Conservation (phyloP, 2,329 filamentous ascomycete genomes). For the Parasarocladium wereldwijsianum region DNA sequence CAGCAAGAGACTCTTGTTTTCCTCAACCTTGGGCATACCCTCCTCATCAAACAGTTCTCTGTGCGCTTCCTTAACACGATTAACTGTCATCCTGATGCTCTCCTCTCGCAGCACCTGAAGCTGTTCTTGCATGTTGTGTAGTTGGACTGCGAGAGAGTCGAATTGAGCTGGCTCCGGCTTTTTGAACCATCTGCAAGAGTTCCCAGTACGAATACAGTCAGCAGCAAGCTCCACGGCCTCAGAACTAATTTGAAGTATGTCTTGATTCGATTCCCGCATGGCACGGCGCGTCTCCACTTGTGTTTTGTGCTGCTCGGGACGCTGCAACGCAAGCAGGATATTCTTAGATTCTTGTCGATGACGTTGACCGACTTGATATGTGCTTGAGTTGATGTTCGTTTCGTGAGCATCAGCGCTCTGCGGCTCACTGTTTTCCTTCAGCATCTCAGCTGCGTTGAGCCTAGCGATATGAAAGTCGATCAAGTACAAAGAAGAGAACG, state of each 20-base stretch:
- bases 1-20: conserved; percentile 13
- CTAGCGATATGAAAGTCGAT: conserved; percentile 27
- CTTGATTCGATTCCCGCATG: conserved; percentile 15
- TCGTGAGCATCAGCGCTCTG: conserved; percentile 1
- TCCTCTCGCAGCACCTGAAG: conserved; percentile 13
- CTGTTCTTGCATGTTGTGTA: conserved; percentile 11
- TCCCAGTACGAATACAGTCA: conserved; percentile 13
- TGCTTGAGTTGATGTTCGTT: conserved; percentile 5
- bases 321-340: conserved; percentile 21
- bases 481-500: conserved; percentile 19
- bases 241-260: conserved; percentile 11
- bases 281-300: conserved; percentile 17
- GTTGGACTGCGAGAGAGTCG: conserved; percentile 7
- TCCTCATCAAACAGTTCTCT: conserved; percentile 24
- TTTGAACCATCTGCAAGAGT: conserved; percentile 15
- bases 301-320: conserved; percentile 19
- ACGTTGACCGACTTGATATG: conserved; percentile 9
- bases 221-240: conserved; percentile 11
- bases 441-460: conserved; percentile 5
- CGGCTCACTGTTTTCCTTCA: conserved; percentile 9
- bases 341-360: conserved; percentile 17
- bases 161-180: conserved; percentile 10
- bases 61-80: conserved; percentile 23
- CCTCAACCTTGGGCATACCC: conserved; percentile 18
- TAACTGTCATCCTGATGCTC: conserved; percentile 19